phyloP scores from a whole-genome alignment of 495 filamentous ascomycete genomes.

The Trichoderma parareesei region DNA sequence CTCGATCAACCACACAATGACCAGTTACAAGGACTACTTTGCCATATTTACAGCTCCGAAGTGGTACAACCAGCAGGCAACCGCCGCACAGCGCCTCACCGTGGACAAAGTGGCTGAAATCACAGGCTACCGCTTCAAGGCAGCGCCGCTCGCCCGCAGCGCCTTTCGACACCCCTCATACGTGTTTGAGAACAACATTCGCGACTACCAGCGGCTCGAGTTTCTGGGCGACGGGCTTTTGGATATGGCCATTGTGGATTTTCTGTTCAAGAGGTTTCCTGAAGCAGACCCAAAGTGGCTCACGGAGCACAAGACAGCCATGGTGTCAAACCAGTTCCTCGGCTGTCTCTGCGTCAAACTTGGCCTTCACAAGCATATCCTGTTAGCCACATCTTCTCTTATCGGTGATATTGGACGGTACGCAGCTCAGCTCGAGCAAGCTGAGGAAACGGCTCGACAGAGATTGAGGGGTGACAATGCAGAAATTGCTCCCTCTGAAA shows the following conservation, averaged over 20 bases:
- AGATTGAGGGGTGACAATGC: neutral
- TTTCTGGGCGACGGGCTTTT: conserved; percentile 88
- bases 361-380: conserved; percentile 66
- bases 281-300: conserved; percentile 90
- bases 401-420: conserved; percentile 61
- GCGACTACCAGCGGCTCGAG: conserved; percentile 86
- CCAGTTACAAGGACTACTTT: conserved; percentile 63
- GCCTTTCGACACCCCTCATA: conserved; percentile 89
- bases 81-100: conserved; percentile 42
- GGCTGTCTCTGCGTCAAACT: conserved; percentile 72
- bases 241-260: conserved; percentile 78
- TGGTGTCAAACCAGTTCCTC: conserved; percentile 96
- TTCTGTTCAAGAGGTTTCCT: conserved; percentile 68
- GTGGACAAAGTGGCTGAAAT: conserved; percentile 54
- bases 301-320: conserved; percentile 98
- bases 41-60: conserved; percentile 58
- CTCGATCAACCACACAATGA: conserved; percentile 57
- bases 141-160: conserved; percentile 67
- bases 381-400: conserved; percentile 49
- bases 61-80: conserved; percentile 48
- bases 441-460: conserved; percentile 37
- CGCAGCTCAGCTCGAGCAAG: conserved; percentile 55
- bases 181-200: conserved; percentile 60
- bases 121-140: conserved; percentile 72
- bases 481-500: neutral